These are phyloP conservation scores for Hemisphaericaspora nanyangensis DNA, from an alignment of 805 yeast species.

Conservation along the genomic window DNA sequence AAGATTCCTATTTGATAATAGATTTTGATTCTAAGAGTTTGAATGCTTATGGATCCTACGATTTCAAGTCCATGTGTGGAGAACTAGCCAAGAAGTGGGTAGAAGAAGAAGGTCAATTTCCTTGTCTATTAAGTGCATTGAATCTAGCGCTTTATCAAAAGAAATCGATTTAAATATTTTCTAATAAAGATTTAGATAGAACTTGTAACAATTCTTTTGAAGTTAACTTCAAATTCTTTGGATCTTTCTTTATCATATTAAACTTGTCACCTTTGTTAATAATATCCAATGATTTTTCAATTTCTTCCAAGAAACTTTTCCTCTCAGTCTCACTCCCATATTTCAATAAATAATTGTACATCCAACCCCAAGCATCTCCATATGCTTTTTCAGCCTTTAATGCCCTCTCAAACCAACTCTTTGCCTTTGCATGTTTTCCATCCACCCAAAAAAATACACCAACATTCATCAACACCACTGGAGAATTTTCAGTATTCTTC, in stretches of 20 bases:
- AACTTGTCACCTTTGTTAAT: conserved; percentile 65
- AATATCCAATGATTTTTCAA: conserved; percentile 34
- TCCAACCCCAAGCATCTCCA: conserved; percentile 83
- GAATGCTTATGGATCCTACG: conserved; percentile 46
- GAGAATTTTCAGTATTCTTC: conserved; percentile 57
- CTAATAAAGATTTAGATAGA: conserved; percentile 18
- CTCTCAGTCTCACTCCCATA: conserved; percentile 36
- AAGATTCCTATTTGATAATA: conserved; percentile 47
- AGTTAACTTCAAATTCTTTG: conserved; percentile 40
- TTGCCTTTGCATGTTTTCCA: conserved; percentile 60
- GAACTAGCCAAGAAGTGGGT: conserved; percentile 65
- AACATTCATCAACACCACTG: conserved; percentile 55
- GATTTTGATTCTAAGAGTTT: conserved; percentile 54
- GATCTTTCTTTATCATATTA: conserved; percentile 48
- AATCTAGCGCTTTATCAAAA: conserved; percentile 62
- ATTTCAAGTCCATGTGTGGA: conserved; percentile 37
- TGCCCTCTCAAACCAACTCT: conserved; percentile 73
- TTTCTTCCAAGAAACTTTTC: conserved; percentile 30
- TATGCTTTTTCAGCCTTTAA: conserved; percentile 42
- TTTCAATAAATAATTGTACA: conserved; percentile 42
- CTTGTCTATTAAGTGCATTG: conserved; percentile 74
- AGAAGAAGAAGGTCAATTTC: conserved; percentile 61
- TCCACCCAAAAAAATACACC: conserved; percentile 67
- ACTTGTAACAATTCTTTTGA: conserved; percentile 38
- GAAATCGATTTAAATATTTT: conserved; percentile 6